Base-by-base conservation (phyloP, 805 yeast genomes). In the Candida endomychidarum region DNA sequence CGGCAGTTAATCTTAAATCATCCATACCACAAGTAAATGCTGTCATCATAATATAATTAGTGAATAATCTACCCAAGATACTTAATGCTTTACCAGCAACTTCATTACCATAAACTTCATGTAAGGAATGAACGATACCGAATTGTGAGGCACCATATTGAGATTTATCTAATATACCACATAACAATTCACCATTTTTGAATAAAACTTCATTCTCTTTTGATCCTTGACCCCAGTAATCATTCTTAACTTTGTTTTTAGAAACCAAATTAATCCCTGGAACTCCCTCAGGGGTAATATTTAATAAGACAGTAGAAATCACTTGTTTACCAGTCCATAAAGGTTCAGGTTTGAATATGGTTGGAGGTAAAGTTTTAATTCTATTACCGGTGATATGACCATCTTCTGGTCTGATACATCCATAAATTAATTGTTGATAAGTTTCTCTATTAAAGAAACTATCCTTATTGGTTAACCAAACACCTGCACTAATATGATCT, bases 21-120 rank as follows among this genome's bases (percentile, higher is more conserved):
- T 93, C 99, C 99, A 93, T 95, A 77, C 99, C 99, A 81, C 99
- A 93, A 6, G 99, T 93, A 60, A 93, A 86, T 1, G 96, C 98
- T 42, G 87, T 85, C 70, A 80, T 76, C 78, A 84, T 90, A 56
- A 84, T 89, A 63, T 88, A 93, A 63, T 86, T 88, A 16, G 99
- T 95, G 69, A 95, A 91, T 40, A 93, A 73, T 56, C 99, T 78
- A 49, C 99, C 98, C 46, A 93, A 74, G n/a, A 91, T 95, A 36
- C 95, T 84, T 35, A 93, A 71, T 5, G 93, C 77, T 57, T 86
- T 83, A 45, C 97, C 96, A 15, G 98, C 96, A 54, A 82, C 77
- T 37, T 77, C 78, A 8, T 96, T 82, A 10, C 99, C 99, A 62
- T 91, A 93, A 14, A 93, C 85, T 68, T 93, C 99, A 58, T 90